Base-by-base conservation (phyloP, 345 rosid species). In the Acer campestre region DNA sequence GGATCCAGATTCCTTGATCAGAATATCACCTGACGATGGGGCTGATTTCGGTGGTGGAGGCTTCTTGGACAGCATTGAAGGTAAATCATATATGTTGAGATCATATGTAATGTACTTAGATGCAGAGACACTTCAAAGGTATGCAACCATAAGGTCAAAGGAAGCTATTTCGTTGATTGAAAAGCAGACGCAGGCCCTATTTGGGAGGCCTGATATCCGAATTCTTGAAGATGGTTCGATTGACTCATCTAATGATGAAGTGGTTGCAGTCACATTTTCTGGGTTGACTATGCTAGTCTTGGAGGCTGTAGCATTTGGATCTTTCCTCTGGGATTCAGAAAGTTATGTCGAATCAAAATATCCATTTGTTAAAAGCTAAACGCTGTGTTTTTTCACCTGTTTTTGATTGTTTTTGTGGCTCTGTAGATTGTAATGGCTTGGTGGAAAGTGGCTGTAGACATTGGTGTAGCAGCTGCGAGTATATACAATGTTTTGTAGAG, bases 291-390 rank as follows among this genome's bases (percentile, higher is more conserved):
- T 91, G 98, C 86, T 93, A 70, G 89, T 92, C 22, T 71, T 95
- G 87, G 98, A 95, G 86, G 99, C 99, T 3, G 96, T 90, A 55
- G 89, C 92, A 46, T 92, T 93, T 27, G 99, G 99, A 61, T 90
- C 99, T 11, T 93, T 95, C 86, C 73, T 91, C 22, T 95, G 99
- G 98, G 99, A 95, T 81, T 81, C 94, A 6, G 99, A 95, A 76
- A 90, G 87, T 83, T 89, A 92, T 55, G 97, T 90, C 53, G 99
- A 95, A 80, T 86, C 96, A 67, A 95, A 89, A 71, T 87, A 88
- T 80, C 91, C 89, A 10, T 92, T 93, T 59, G 73, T 95, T 62
- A 90, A 86, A 72, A 83, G 92, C 85, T 92, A 77, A 23, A 2
- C 0, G 1, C 55, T 0, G n/a, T 25, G 17, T 31, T 48, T 59